Base-by-base conservation (phyloP, 306 rosid genomes). In the Rubus idaeus region DNA sequence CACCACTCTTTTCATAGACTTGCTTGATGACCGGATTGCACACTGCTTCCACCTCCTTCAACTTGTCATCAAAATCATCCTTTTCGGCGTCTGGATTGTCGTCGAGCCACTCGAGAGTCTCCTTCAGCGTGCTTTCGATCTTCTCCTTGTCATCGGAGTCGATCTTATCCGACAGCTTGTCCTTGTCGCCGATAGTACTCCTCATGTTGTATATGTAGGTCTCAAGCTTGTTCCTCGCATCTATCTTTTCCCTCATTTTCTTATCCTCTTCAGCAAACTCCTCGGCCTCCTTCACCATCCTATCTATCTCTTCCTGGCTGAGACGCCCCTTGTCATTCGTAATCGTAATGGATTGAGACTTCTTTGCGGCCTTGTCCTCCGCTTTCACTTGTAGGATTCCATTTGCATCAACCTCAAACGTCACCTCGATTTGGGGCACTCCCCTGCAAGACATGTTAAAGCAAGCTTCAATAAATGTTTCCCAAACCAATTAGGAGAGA, bases 391-490 rank as follows among this genome's bases (percentile, higher is more conserved):
- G 77, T 17, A 89, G 56, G 56, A 87, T 87, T 6, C 93, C 88
- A 77, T 89, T 80, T 23, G 79, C 88, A 70, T 89, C 93, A 21
- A 87, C 77, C 81, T 89, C 91, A 65, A 89, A 89, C 1, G 91
- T 85, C 5, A 87, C 93, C 74, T 87, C 91, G 44, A 89, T 89
- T 71, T 89, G 90, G 39, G 93, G 88, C 68, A 81, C 86, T 23
- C 90, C 93, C 87, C 89, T 83, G 82, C 70, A 77, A 63, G 10
- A 40, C 1, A 40, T 8, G 20, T 14, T 3, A 53, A 5, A 40
- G 10, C 12, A 41, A 61, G 50, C 8, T n/a, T 72, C 76, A 40
- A 4, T 53, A 72, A 5, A n/a, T 6, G 6, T 12, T 11, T 52
- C 35, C 63, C 45, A 4, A 9, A 37, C 26, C 62, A 71, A 52